Evolutionary conservation across 2,329 filamentous ascomycete species (phyloP).

Genomic region (Colletotrichum endophyticum): DNA sequence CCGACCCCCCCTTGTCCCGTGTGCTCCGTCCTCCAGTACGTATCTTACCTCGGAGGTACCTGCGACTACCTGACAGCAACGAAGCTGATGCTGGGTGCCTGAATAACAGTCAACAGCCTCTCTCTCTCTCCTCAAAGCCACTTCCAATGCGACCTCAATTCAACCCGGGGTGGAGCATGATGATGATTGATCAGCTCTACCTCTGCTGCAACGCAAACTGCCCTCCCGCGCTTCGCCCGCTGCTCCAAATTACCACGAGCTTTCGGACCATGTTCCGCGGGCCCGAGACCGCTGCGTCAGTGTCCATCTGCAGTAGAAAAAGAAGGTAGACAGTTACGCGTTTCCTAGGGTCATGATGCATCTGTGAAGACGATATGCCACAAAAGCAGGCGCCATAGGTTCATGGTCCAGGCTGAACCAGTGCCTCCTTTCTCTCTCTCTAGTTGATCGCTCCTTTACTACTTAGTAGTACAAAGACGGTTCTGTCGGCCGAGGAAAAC

Average conservation of each 20-base stretch:
- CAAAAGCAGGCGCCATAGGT: neutral
- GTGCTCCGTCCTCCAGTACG: neutral
- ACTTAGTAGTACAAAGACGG: neutral
- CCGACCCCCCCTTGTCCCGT: neutral
- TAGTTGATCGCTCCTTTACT: neutral
- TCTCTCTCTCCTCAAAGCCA: neutral
- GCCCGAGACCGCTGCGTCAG: neutral
- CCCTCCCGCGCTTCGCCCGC: neutral
- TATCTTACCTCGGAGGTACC: neutral
- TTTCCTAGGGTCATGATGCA: neutral
- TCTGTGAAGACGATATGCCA: neutral
- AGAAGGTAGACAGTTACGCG: neutral
- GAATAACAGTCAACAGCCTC: neutral
- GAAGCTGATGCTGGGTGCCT: neutral
- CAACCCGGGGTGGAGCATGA: neutral
- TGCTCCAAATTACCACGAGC: neutral
- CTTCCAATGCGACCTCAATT: slow-evolving; percentile 3
- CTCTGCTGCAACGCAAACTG: neutral
- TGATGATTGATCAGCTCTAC: neutral
- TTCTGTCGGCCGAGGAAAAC: neutral
- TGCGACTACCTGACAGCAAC: neutral
- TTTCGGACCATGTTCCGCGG: neutral
- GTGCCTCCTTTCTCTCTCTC: neutral
- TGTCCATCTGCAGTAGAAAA: neutral
- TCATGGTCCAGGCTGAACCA: neutral